A percentile compares a stretch with the other conserved stretches of the same genome.
phyloP scores from a whole-genome alignment of 805 yeast genomes.

The Metschnikowia rubicola region DNA sequence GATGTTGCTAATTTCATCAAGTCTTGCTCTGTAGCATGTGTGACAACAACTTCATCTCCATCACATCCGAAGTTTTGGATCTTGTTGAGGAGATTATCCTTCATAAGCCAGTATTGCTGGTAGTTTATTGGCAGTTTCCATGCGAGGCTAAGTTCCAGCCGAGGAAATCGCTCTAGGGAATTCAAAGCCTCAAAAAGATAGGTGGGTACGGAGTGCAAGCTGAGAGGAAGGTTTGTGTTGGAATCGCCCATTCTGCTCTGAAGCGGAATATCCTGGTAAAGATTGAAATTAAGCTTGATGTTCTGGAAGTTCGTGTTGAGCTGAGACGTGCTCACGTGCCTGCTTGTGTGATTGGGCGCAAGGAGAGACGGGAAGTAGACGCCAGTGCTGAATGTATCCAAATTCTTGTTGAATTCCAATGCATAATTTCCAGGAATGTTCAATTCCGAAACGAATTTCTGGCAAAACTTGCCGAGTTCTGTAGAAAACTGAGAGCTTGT shows the following conservation, averaged over 20 bases:
- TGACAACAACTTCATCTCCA: background rate
- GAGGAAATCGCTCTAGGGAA: conserved; percentile 12
- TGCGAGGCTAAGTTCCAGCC: background rate
- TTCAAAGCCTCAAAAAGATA: conserved; percentile 25
- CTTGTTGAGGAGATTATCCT: conserved; percentile 25
- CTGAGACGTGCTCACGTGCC: conserved; percentile 24
- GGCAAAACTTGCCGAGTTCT: conserved; percentile 1
- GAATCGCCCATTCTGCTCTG: conserved; percentile 22
- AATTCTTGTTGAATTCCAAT: conserved; percentile 18
- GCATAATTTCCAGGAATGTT: conserved; percentile 2
- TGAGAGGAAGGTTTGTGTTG: conserved; percentile 14
- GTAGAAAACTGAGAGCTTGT: background rate
- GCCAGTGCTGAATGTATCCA: conserved; percentile 32
- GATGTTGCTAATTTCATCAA: conserved; percentile 14
- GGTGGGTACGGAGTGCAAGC: conserved; percentile 31
- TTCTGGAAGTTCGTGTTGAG: conserved; percentile 36
- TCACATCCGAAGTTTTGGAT: conserved; percentile 17
- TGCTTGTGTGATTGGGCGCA: conserved; percentile 27
- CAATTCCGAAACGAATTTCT: conserved; percentile 1
- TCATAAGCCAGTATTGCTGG: conserved; percentile 33
- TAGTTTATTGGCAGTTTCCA: conserved; percentile 35
- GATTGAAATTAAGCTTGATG: conserved; percentile 34
- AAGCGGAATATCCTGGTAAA: conserved; percentile 39
- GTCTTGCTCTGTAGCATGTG: conserved; percentile 17
- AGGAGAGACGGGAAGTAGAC: conserved; percentile 36